A percentile compares a stretch with the other conserved stretches of the same genome.
These are phyloP conservation scores for Asterionellopsis glacialis DNA, from an alignment of 108 stramenopile species.

Conservation along the genomic window DNA sequence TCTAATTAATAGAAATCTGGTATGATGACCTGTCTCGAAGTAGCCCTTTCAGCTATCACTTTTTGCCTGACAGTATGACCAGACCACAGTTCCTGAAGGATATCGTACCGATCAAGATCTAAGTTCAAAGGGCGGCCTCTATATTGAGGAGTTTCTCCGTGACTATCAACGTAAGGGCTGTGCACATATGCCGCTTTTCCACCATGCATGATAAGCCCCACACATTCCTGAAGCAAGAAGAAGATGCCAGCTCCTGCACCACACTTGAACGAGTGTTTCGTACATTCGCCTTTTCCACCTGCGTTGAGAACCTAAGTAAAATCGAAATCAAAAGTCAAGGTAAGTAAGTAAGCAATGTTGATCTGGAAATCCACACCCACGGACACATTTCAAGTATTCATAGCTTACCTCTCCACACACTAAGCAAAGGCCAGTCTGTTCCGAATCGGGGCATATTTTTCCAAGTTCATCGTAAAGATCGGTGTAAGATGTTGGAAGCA, in stretches of 20 bases:
- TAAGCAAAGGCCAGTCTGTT: slow-evolving; percentile 81
- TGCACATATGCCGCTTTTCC: slow-evolving; percentile 83
- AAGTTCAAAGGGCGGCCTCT: slow-evolving; percentile 81
- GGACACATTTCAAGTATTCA: no score
- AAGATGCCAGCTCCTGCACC: slow-evolving; percentile 89
- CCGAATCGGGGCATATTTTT: slow-evolving; percentile 59
- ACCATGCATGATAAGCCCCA: slow-evolving; percentile 82
- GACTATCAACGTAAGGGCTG: slow-evolving; percentile 91
- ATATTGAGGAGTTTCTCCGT: slow-evolving; percentile 89
- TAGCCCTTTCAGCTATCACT: slow-evolving; percentile 89
- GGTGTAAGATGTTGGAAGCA: slow-evolving; percentile 80
- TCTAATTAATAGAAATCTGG: slow-evolving; percentile 80
- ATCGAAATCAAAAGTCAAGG: no score
- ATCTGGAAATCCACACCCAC: no score
- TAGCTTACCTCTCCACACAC: slow-evolving; percentile 68
- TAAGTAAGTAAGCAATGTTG: no score
- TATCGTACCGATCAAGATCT: slow-evolving; percentile 56
- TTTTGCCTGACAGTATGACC: slow-evolving; percentile 60
- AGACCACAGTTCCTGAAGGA: slow-evolving; percentile 69
- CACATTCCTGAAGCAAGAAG: slow-evolving; percentile 92
- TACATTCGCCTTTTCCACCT: slow-evolving; percentile 85
- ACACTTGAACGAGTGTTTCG: slow-evolving; percentile 77
- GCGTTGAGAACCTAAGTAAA: slow-evolving; percentile 64
- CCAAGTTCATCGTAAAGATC: slow-evolving; percentile 81
- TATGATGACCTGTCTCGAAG: slow-evolving; percentile 94